These are phyloP conservation scores for Dothideomycetes sp. DNA, from an alignment of 2,329 filamentous ascomycete species.

Conservation along the genomic window DNA sequence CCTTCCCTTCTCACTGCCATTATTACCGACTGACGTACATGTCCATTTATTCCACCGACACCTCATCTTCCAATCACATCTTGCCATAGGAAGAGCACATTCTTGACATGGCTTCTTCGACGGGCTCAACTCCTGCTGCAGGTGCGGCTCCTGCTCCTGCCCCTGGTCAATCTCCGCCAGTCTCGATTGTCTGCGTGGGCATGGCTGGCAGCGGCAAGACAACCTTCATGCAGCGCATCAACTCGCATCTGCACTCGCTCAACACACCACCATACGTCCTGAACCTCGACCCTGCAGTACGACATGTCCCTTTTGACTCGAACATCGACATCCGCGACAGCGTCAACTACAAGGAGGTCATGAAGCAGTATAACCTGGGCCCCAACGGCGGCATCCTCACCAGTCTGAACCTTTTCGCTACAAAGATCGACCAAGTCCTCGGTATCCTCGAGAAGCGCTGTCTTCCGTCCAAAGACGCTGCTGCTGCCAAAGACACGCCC, in stretches of 20 bases:
- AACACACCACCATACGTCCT: constrained; percentile 77
- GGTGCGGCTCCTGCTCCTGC: background rate
- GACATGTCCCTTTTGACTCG: constrained; percentile 84
- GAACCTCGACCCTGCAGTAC: constrained; percentile 91
- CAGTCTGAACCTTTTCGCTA: constrained; percentile 89
- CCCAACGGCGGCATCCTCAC: constrained; percentile 96
- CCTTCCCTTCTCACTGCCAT: too few relatives aligned
- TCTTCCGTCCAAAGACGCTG: constrained; percentile 14
- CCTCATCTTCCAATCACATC: too few relatives aligned
- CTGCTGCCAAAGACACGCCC: constrained; percentile 22
- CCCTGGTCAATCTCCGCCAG: constrained; percentile 46
- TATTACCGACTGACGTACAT: too few relatives aligned
- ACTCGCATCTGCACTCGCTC: constrained; percentile 69
- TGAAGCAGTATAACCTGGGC: constrained; percentile 97
- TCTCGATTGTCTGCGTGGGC: constrained; percentile 84
- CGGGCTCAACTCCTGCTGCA: background rate
- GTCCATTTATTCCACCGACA: too few relatives aligned
- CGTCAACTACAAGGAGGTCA: constrained; percentile 98
- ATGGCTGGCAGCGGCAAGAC: constrained; percentile 99
- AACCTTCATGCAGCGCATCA: constrained; percentile 99
- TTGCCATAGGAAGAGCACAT: too few relatives aligned
- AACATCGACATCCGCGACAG: constrained; percentile 99
- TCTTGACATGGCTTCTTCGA: background rate
- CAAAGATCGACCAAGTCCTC: constrained; percentile 94
- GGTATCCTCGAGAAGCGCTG: constrained; percentile 75